Conservation (phyloP, 768 basidiomycete genomes). For the Chiua virens region DNA sequence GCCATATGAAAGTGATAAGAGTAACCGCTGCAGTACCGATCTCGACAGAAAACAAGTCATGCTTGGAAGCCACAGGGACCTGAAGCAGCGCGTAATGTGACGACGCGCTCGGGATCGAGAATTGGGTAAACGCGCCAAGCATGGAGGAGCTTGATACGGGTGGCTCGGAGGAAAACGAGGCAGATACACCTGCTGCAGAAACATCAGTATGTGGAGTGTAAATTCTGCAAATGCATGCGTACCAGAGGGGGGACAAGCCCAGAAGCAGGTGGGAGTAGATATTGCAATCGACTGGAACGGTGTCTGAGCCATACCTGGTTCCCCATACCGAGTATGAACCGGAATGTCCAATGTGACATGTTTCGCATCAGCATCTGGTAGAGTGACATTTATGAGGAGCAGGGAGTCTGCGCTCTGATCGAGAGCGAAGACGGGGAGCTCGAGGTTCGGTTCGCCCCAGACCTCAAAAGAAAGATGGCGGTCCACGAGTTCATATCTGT, state of each 20-base stretch:
- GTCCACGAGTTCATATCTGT: conserved; percentile 43
- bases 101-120: conserved; percentile 13
- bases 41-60: conserved; percentile 35
- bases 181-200: conserved; percentile 3
- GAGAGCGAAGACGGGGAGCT: conserved; percentile 42
- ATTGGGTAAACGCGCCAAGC: conserved; percentile 17
- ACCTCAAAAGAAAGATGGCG: conserved; percentile 34
- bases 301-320: conserved; percentile 16
- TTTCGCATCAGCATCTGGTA: conserved; percentile 1
- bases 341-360: conserved; percentile 35
- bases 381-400: conserved; percentile 33
- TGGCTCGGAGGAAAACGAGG: conserved; percentile 11
- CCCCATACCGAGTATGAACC: conserved; percentile 45
- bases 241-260: conserved; percentile 32
- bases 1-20: conserved; percentile 34
- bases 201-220: conserved; percentile 4
- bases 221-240: not conserved
- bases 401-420: conserved; percentile 23
- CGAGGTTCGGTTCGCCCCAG: conserved; percentile 41
- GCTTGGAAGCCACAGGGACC: conserved; percentile 36
- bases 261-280: conserved; percentile 30
- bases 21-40: conserved; percentile 34
- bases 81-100: conserved; percentile 10
- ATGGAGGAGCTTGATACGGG: conserved; percentile 23
- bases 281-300: conserved; percentile 23